Evolutionary conservation across 73 alveolate species (phyloP).

Genomic region (Urostyla sp.): DNA sequence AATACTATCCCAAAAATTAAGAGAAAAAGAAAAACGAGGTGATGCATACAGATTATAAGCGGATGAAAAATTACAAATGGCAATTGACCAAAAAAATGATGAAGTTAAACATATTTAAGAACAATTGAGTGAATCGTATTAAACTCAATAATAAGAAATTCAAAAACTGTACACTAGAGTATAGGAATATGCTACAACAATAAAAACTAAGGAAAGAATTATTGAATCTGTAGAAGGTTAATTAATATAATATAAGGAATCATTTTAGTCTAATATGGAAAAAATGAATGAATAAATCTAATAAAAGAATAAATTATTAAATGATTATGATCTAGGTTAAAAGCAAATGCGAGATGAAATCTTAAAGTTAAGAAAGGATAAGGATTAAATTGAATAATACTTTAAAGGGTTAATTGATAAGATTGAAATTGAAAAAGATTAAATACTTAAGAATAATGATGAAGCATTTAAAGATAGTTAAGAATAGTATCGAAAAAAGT

Average conservation of each 20-base stretch:
- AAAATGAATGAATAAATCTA: conserved; percentile 14
- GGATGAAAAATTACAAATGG: conserved; percentile 29
- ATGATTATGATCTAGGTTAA: conserved; percentile 4
- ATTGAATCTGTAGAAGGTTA: neutral
- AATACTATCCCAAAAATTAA: conserved; percentile 10
- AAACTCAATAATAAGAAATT: neutral
- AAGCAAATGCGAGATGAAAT: neutral
- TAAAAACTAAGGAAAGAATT: neutral
- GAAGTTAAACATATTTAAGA: conserved; percentile 23
- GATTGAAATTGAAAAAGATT: conserved; percentile 20
- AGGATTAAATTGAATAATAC: neutral
- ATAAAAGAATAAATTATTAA: conserved; percentile 12
- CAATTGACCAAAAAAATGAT: conserved; percentile 19
- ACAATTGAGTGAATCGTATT: neutral
- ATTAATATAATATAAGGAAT: neutral
- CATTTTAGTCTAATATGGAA: conserved; percentile 20
- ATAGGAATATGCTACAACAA: neutral
- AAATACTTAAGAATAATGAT: neutral
- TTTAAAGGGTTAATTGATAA: neutral
- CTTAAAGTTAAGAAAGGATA: neutral
- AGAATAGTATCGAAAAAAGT: conserved; percentile 7
- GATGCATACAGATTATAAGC: conserved; percentile 22
- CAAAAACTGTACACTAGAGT: conserved; percentile 5
- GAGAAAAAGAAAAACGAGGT: conserved; percentile 33
- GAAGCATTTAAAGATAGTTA: neutral